A percentile compares a stretch with the other conserved stretches of the same genome.
These are phyloP conservation scores for Vanilla planifolia DNA, from an alignment of 106 monocot genomes.

Conservation along the genomic window DNA sequence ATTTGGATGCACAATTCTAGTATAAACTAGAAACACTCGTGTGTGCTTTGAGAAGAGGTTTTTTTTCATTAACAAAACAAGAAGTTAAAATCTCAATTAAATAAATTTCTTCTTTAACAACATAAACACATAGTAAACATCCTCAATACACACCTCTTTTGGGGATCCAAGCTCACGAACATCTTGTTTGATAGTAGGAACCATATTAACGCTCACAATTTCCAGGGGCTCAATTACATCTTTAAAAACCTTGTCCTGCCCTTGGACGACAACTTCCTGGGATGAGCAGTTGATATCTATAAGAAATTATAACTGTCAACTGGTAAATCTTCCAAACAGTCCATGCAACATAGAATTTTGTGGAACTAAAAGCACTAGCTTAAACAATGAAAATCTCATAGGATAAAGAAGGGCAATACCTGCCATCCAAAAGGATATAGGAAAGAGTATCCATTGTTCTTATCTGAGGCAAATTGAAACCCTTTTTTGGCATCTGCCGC, in stretches of 20 bases:
- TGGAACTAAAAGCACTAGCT: background rate
- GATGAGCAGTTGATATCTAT: conserved; percentile 16
- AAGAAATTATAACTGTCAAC: conserved; percentile 16
- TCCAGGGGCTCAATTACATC: conserved; percentile 96
- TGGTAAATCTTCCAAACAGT: conserved; percentile 6
- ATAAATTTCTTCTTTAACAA: no score
- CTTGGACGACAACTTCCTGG: conserved; percentile 86
- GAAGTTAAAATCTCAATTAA: no score
- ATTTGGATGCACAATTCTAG: no score
- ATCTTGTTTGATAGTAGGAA: conserved; percentile 71
- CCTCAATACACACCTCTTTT: conserved; percentile 45
- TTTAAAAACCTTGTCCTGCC: conserved; percentile 95
- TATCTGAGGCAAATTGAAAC: conserved; percentile 65
- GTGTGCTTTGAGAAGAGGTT: no score
- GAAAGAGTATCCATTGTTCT: conserved; percentile 82
- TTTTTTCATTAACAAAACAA: no score
- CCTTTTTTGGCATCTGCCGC: conserved; percentile 90
- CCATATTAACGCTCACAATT: conserved; percentile 81
- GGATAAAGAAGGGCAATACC: conserved; percentile 17
- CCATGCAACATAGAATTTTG: background rate
- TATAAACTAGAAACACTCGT: no score
- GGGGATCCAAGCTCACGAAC: conserved; percentile 78
- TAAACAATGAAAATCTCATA: background rate
- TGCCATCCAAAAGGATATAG: conserved; percentile 97
- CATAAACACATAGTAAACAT: background rate